Evolutionary conservation across 441 rosid genomes (phyloP).

Genomic region (Melastoma candidum): DNA sequence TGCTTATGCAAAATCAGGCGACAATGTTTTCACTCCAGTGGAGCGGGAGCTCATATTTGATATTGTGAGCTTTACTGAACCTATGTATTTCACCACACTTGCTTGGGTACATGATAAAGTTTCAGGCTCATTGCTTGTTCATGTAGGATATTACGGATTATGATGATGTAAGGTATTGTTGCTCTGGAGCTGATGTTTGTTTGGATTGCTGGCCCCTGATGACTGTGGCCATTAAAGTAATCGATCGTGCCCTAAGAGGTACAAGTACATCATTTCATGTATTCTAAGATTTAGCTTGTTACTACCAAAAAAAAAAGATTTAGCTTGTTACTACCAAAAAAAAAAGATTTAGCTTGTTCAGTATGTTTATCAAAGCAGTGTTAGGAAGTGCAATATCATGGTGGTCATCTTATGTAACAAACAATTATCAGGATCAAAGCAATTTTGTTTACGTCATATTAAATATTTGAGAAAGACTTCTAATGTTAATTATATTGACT

Average conservation of each 20-base stretch:
- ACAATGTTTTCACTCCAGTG: conserved; percentile 72
- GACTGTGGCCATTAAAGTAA: conserved; percentile 91
- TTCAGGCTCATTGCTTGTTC: conserved; percentile 12
- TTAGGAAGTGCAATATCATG: no score
- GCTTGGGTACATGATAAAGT: neutral
- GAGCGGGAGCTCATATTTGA: conserved; percentile 90
- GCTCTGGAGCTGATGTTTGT: conserved; percentile 92
- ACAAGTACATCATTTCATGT: neutral
- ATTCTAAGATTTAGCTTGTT: neutral
- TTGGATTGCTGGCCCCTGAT: conserved; percentile 91
- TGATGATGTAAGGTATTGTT: conserved; percentile 86
- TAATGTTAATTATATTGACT: no score
- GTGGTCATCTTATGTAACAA: no score
- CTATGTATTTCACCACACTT: conserved; percentile 16
- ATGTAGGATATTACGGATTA: conserved; percentile 87
- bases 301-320: no score
- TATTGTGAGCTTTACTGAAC: conserved; percentile 44
- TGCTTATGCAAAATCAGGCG: conserved; percentile 64
- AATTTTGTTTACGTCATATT: no score
- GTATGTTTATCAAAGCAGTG: no score
- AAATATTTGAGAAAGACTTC: no score
- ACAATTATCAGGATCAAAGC: no score
- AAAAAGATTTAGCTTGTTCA: no score
- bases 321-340: no score
- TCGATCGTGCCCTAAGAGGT: conserved; percentile 79